Conservation (phyloP, 352 stramenopile genomes). For the Phytophthora pluvialis region DNA sequence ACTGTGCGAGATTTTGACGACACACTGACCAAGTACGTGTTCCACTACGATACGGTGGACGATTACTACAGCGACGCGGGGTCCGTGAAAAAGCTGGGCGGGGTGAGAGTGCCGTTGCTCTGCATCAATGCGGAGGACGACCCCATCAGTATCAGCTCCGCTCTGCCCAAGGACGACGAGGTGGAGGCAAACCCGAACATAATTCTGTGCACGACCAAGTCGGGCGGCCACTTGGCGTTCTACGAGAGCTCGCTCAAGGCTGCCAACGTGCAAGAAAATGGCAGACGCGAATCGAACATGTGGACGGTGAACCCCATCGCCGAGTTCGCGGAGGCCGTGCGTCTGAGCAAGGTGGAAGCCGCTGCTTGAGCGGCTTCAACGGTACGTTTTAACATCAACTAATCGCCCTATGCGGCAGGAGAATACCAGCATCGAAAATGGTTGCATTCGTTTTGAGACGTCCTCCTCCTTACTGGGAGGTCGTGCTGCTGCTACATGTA, state of each 20-base stretch:
- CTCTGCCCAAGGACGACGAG: slow-evolving; percentile 41
- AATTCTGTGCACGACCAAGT: slow-evolving; percentile 70
- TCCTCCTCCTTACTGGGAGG: slow-evolving; percentile 1
- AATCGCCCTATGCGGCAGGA: background rate
- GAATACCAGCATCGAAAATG: background rate
- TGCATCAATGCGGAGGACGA: slow-evolving; percentile 72
- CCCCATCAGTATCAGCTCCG: slow-evolving; percentile 53
- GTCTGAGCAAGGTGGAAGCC: slow-evolving; percentile 24
- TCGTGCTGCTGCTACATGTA: slow-evolving; percentile 3
- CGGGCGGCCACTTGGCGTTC: slow-evolving; percentile 73
- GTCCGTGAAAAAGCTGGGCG: slow-evolving; percentile 39
- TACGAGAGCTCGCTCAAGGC: slow-evolving; percentile 50
- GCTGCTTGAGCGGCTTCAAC: background rate
- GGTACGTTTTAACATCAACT: slow-evolving; percentile 1
- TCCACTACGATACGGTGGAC: slow-evolving; percentile 63
- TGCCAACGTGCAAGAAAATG: slow-evolving; percentile 8
- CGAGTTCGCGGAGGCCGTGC: slow-evolving; percentile 64
- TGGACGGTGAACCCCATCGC: slow-evolving; percentile 58
- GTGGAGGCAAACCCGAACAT: slow-evolving; percentile 59
- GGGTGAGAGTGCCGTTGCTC: slow-evolving; percentile 60
- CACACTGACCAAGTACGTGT: slow-evolving; percentile 60
- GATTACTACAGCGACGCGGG: slow-evolving; percentile 71
- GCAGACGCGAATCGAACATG: slow-evolving; percentile 28
- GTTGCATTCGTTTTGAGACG: background rate
- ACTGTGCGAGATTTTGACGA: slow-evolving; percentile 72